These are phyloP conservation scores for Phytopythium oedochilum DNA, from an alignment of 352 stramenopile species.

Conservation along the genomic window DNA sequence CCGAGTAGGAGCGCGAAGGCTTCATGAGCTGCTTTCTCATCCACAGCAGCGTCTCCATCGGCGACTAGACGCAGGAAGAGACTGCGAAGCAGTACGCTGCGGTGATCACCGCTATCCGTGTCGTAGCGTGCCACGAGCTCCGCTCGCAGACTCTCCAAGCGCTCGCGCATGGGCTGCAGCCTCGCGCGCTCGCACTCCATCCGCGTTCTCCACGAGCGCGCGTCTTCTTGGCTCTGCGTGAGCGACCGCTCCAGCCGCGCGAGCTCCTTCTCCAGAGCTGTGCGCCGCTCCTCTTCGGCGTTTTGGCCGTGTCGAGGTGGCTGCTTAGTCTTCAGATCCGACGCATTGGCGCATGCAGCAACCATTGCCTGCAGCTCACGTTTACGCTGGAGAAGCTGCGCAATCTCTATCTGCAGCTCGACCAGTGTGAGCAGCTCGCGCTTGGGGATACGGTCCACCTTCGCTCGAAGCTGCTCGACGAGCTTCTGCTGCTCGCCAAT, in stretches of 20 bases:
- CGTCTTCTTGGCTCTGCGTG: constrained; percentile 30
- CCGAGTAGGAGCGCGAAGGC: constrained; percentile 26
- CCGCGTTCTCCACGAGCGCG: constrained; percentile 30
- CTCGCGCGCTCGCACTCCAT: constrained; percentile 46
- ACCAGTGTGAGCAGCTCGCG: constrained; percentile 45
- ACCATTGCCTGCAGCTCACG: constrained; percentile 22
- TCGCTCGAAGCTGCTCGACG: constrained; percentile 26
- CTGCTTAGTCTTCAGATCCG: not conserved
- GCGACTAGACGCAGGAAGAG: constrained; percentile 20
- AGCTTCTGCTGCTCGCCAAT: constrained; percentile 15
- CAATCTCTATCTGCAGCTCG: constrained; percentile 52
- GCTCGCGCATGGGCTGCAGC: constrained; percentile 28
- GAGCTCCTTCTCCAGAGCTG: constrained; percentile 42
- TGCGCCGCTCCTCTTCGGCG: constrained; percentile 9
- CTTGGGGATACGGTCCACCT: constrained; percentile 26
- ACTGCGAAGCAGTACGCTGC: constrained; percentile 21
- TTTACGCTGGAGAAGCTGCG: constrained; percentile 39
- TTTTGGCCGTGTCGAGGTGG: not conserved
- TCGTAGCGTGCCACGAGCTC: constrained; percentile 13
- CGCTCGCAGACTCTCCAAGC: constrained; percentile 19
- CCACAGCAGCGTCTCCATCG: constrained; percentile 14
- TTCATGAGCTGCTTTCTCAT: constrained; percentile 11
- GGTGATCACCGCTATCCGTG: constrained; percentile 1
- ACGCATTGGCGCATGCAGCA: not conserved
- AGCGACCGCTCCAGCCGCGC: constrained; percentile 24